These are phyloP conservation scores for Grifola frondosa DNA, from an alignment of 1,284 basidiomycete species.

Conservation along the genomic window DNA sequence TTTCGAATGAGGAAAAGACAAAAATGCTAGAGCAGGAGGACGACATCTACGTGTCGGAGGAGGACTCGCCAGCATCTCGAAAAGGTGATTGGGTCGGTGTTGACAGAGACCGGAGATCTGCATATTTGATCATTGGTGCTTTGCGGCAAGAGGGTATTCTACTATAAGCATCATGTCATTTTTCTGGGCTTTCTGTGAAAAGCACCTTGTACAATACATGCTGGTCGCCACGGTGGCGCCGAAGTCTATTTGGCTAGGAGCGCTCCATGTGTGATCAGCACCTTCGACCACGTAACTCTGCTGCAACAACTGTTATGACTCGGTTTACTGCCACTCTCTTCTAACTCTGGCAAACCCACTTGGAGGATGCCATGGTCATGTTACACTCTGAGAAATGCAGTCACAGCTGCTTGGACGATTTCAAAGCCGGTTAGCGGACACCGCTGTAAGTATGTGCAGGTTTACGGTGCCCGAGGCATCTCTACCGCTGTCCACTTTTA, in stretches of 20 bases:
- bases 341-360: no score
- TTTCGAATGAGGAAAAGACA: slow-evolving; percentile 24
- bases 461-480: slow-evolving; percentile 5
- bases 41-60: slow-evolving; percentile 54
- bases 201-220: no score
- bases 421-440: not conserved
- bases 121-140: slow-evolving; percentile 73
- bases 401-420: not conserved
- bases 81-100: slow-evolving; percentile 72
- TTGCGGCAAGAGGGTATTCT: slow-evolving; percentile 69
- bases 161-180: not conserved
- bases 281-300: no score
- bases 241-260: no score
- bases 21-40: slow-evolving; percentile 34
- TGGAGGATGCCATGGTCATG: no score
- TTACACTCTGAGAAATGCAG: no score
- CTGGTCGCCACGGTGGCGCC: no score
- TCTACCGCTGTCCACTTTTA: slow-evolving; percentile 64
- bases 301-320: no score
- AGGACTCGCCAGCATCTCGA: slow-evolving; percentile 44
- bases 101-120: slow-evolving; percentile 72
- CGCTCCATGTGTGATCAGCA: no score
- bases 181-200: no score
- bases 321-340: no score
- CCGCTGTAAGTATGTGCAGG: no score